These are phyloP conservation scores for Acer campestre DNA, from an alignment of 345 rosid species.

Conservation along the genomic window DNA sequence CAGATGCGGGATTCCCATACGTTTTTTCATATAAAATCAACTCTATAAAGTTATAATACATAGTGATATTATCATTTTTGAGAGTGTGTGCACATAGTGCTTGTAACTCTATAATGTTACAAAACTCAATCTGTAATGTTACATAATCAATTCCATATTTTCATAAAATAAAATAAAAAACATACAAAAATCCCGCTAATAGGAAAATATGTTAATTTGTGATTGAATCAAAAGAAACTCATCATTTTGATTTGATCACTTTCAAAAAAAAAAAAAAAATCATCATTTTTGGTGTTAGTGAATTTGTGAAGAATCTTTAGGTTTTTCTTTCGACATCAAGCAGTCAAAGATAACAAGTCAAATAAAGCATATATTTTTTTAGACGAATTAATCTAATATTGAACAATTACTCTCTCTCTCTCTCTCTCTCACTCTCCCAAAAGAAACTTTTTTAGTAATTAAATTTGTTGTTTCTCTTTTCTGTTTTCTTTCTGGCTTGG, in stretches of 20 bases:
- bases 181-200: not conserved
- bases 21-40: too few species aligned
- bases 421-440: not conserved
- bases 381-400: not conserved
- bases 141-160: too few species aligned
- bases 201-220: not conserved
- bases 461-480: not conserved
- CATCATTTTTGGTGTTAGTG: not conserved
- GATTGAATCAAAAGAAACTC: not conserved
- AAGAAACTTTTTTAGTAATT: not conserved
- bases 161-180: too few species aligned
- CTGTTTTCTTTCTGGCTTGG: not conserved
- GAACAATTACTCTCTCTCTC: not conserved
- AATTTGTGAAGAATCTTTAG: constrained; percentile 9
- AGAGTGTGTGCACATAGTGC: too few species aligned
- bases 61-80: too few species aligned
- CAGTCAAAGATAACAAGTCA: not conserved
- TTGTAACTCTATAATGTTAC: too few species aligned
- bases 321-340: constrained; percentile 1
- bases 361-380: not conserved
- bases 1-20: fast-evolving
- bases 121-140: too few species aligned
- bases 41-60: too few species aligned
- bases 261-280: not conserved
- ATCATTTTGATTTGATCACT: constrained; percentile 5